Evolutionary conservation across 2,329 filamentous ascomycete species (phyloP), one percentile per base, ranked within the genome.

Genomic region (Ceratocystis cacaofunesta): DNA sequence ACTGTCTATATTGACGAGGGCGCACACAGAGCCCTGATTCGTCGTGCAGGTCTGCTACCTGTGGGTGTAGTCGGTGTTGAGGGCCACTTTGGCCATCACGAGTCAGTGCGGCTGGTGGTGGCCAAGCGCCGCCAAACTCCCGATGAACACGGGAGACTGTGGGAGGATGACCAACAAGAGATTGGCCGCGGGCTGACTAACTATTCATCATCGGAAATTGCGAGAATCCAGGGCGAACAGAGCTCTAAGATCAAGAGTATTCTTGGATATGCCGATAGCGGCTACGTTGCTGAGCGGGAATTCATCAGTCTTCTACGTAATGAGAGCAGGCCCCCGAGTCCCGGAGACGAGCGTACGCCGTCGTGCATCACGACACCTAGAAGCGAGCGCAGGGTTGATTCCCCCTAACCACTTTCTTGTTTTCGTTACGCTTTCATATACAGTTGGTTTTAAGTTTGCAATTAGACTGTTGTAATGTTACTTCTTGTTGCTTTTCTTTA

Each of bases 1-100:
- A 95, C 88, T 1, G 74, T 99, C 30, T 97, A 90, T 76, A 95
- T 99, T 70, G 94, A 99, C 77, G 78, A 84, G n/a, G 94, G 94
- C 52, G 92, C 92, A 2, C 86, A 91, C 76, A 79, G 81, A 43
- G 94, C 92, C 0, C 81, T 97, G 2, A 78, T 85, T 17, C 85
- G 86, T 72, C 95, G 95, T 76, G 91, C 92, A 0, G 90, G 91
- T 2, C 82, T 99, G 1, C 82, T 97, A 0, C 91, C 92, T 0
- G 92, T 89, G 0, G 94, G 92, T n/a, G 85, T 99, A 15, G 80
- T 97, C 1, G 90, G 89, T 68, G 90, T 96, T 74, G 88, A 92
- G 69, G 94, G 94, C 1, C 81, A 82, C 69, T 99, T 99, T 73
- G 86, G 86, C 1, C 90, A 96, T 72, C 90, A 97, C 72, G 94